These are phyloP conservation scores for Paraleonurus japonicus DNA, from an alignment of 257 asterid genomes.

Conservation along the genomic window DNA sequence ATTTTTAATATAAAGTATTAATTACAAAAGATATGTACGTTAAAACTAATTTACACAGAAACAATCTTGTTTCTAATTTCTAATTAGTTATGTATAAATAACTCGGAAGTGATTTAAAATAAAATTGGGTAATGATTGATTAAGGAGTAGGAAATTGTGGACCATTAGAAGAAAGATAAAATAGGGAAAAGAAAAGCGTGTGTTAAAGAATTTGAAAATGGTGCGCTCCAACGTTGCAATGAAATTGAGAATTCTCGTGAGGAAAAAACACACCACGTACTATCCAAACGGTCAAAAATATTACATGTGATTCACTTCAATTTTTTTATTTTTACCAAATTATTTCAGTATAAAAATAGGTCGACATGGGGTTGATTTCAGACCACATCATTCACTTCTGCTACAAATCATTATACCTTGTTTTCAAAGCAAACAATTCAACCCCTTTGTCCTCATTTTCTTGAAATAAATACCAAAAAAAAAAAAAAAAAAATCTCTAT, in stretches of 20 bases:
- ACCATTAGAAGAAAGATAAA: constrained; percentile 1
- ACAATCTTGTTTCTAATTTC: too few species aligned
- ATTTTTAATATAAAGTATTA: too few species aligned
- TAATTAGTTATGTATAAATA: neutral
- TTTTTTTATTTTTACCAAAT: constrained; percentile 24
- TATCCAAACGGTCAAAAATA: constrained; percentile 61
- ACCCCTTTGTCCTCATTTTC: constrained; percentile 22
- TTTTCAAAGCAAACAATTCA: constrained; percentile 34
- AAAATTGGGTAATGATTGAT: neutral
- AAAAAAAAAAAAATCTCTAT: too few species aligned
- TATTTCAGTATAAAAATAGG: constrained; percentile 46
- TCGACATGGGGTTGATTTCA: constrained; percentile 35
- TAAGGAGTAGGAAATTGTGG: constrained; percentile 17
- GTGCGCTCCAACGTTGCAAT: constrained; percentile 86
- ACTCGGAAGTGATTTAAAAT: neutral
- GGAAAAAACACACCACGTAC: constrained; percentile 25
- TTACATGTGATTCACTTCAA: constrained; percentile 61
- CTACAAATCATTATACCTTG: constrained; percentile 59
- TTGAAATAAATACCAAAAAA: neutral
- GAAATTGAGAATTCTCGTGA: constrained; percentile 56
- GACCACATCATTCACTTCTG: constrained; percentile 42
- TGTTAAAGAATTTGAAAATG: constrained; percentile 38
- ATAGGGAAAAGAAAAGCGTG: neutral
- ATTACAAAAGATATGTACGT: too few species aligned
- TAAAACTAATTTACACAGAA: too few species aligned